Conservation (phyloP, 108 stramenopile genomes). For the Aureococcus anophagefferens region DNA sequence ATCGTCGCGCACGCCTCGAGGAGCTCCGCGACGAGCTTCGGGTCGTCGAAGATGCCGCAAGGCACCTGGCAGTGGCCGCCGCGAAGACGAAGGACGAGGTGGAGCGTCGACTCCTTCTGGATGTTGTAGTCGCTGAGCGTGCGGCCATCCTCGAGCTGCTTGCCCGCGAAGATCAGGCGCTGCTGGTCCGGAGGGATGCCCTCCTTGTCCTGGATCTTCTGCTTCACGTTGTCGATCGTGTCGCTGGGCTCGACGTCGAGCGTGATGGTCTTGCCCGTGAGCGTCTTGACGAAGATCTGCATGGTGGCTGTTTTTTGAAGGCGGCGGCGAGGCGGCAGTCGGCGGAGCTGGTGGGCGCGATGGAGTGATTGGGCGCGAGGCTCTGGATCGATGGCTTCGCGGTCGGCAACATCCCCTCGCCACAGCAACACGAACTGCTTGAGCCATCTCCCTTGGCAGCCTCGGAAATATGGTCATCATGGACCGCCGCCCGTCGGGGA, state of each 20-base stretch:
- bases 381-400: no score
- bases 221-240: constrained; percentile 77
- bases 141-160: constrained; percentile 91
- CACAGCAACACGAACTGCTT: no score
- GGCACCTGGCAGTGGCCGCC: constrained; percentile 46
- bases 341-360: no score
- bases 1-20: not conserved
- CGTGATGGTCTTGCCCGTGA: constrained; percentile 52
- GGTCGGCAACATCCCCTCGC: no score
- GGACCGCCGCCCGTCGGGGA: no score
- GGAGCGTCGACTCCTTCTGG: constrained; percentile 91
- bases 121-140: constrained; percentile 93
- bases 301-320: no score
- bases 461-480: no score
- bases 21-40: not conserved
- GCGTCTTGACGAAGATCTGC: constrained; percentile 31
- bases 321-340: no score
- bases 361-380: no score
- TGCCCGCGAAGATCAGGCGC: constrained; percentile 91
- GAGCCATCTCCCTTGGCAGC: no score
- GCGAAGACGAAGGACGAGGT: constrained; percentile 77
- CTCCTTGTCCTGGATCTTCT: constrained; percentile 91
- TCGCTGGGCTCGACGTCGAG: constrained; percentile 48
- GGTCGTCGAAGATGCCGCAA: constrained; percentile 5
- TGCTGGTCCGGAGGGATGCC: constrained; percentile 93